Conservation (phyloP, 495 filamentous ascomycete genomes). For the Articulospora tetracladia region DNA sequence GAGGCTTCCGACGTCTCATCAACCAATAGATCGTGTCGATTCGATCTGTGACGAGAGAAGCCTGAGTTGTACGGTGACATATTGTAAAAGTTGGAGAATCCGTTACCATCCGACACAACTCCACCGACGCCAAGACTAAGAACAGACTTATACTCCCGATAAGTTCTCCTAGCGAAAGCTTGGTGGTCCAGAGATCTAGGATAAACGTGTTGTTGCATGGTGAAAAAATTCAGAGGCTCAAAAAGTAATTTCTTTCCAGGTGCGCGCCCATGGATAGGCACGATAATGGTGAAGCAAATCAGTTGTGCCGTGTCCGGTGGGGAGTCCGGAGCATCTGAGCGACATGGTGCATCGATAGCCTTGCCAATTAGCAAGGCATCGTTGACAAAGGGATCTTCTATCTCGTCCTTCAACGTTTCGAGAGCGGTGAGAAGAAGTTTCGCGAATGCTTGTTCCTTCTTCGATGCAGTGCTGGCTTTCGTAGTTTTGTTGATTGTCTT, state of each 20-base stretch:
- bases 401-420: constrained; percentile 32
- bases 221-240: constrained; percentile 45
- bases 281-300: constrained; percentile 39
- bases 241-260: constrained; percentile 35
- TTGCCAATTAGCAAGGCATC: constrained; percentile 37
- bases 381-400: constrained; percentile 39
- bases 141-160: constrained; percentile 38
- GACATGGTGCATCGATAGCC: constrained; percentile 38
- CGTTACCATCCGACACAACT: not conserved
- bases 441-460: constrained; percentile 33
- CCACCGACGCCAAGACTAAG: not conserved
- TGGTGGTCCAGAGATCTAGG: constrained; percentile 37
- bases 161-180: constrained; percentile 38
- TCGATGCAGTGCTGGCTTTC: not conserved
- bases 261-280: constrained; percentile 37
- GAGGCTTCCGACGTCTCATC: not conserved
- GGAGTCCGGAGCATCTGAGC: constrained; percentile 15
- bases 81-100: not conserved
- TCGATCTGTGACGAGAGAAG: not conserved
- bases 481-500: constrained; percentile 8
- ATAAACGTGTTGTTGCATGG: constrained; percentile 42
- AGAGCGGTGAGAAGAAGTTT: constrained; percentile 32
- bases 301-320: constrained; percentile 31
- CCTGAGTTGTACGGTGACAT: not conserved
- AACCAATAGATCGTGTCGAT: not conserved